Evolutionary conservation across 1,139 yeast genomes (phyloP).

Genomic region (Wickerhamiella pararugosa): DNA sequence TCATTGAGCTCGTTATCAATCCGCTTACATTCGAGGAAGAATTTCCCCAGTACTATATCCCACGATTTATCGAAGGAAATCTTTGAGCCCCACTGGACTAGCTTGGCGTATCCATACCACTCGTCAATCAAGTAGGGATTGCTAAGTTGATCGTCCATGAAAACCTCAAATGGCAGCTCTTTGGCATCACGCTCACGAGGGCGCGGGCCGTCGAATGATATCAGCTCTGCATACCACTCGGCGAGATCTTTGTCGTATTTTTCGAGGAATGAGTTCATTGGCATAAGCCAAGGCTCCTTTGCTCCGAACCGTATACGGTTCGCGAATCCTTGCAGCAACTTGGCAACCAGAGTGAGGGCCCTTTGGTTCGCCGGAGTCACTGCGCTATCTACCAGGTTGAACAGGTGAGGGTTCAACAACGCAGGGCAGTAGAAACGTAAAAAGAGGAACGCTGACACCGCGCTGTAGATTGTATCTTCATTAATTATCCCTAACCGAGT

Average conservation of each 20-base stretch:
- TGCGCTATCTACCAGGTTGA: slow-evolving; percentile 54
- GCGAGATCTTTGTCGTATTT: slow-evolving; percentile 42
- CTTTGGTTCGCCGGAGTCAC: slow-evolving; percentile 60
- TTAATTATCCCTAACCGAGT: slow-evolving; percentile 5
- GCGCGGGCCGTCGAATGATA: slow-evolving; percentile 28
- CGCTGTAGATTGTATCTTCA: slow-evolving; percentile 26
- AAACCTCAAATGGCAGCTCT: slow-evolving; percentile 17
- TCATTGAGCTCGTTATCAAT: slow-evolving; percentile 6
- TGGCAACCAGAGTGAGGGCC: slow-evolving; percentile 71
- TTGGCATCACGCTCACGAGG: slow-evolving; percentile 16
- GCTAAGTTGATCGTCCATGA: slow-evolving; percentile 22
- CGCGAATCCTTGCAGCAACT: slow-evolving; percentile 64
- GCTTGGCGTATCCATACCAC: slow-evolving; percentile 20
- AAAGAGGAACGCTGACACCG: slow-evolving; percentile 72
- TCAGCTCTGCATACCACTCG: slow-evolving; percentile 34
- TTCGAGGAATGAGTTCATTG: slow-evolving; percentile 53
- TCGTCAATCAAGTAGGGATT: slow-evolving; percentile 26
- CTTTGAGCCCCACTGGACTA: slow-evolving; percentile 14
- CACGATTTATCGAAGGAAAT: slow-evolving; percentile 3
- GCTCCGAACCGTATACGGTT: slow-evolving; percentile 60
- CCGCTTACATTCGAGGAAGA: slow-evolving; percentile 9
- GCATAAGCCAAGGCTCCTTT: slow-evolving; percentile 69
- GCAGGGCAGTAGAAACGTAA: slow-evolving; percentile 86
- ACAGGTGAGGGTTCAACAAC: slow-evolving; percentile 71
- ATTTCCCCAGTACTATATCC: slow-evolving; percentile 8